Conservation (phyloP, 306 rosid genomes). For the Astragalus glycyphyllos region DNA sequence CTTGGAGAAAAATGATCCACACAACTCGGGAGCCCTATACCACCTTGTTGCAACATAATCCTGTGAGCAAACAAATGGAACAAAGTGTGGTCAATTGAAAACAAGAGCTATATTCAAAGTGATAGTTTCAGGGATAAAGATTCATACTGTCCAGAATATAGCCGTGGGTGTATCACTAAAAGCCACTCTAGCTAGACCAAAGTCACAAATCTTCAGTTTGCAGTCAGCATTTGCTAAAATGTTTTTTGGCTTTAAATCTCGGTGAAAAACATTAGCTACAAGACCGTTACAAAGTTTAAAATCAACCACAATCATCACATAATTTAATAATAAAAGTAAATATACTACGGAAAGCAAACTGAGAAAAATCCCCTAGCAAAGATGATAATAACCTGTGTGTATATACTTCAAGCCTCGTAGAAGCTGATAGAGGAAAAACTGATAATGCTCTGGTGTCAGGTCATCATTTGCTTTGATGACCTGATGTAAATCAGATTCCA, state of each 20-base stretch:
- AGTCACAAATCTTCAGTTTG: conserved; percentile 98
- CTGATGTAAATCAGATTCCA: conserved; percentile 99
- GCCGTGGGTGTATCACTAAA: conserved; percentile 98
- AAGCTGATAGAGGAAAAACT: conserved; percentile 98
- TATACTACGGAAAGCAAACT: conserved; percentile 23
- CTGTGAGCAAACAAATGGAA: conserved; percentile 54
- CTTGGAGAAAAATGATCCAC: conserved; percentile 99
- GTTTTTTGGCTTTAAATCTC: conserved; percentile 97
- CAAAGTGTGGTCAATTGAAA: conserved; percentile 33
- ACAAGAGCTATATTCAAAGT: conserved; percentile 26
- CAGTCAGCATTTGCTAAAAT: conserved; percentile 99
- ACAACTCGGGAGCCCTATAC: conserved; percentile 99
- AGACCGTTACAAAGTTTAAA: conserved; percentile 46
- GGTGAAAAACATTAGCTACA: conserved; percentile 97
- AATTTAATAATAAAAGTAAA: conserved; percentile 32
- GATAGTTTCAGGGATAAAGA: conserved; percentile 30
- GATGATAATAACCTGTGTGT: conserved; percentile 80
- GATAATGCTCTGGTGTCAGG: conserved; percentile 97
- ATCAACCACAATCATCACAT: conserved; percentile 41
- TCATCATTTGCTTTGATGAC: conserved; percentile 99
- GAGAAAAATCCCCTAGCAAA: conserved; percentile 22
- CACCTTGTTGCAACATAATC: conserved; percentile 99
- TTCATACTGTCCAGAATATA: conserved; percentile 96
- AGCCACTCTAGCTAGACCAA: conserved; percentile 99
- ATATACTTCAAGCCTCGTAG: conserved; percentile 98